Evolutionary conservation across 179 eudicot genomes (phyloP).

Genomic region (Camellia oleifera): DNA sequence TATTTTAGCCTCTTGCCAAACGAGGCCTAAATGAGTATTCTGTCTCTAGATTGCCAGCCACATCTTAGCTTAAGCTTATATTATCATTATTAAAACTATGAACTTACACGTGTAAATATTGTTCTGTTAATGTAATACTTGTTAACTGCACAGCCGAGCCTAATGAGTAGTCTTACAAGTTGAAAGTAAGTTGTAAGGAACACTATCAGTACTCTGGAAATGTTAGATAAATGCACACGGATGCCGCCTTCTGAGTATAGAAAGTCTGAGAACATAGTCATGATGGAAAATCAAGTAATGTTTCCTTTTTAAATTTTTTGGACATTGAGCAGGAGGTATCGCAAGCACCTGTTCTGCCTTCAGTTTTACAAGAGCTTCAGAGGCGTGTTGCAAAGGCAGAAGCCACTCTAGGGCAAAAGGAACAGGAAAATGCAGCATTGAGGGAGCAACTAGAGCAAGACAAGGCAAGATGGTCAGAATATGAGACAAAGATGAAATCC

Average conservation of each 20-base stretch:
- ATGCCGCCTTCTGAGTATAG: neutral
- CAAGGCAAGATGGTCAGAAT: slow-evolving; percentile 62
- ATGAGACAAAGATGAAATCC: slow-evolving; percentile 69
- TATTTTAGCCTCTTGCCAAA: too few relatives aligned
- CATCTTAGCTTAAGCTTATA: neutral
- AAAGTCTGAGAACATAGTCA: neutral
- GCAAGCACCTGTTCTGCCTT: slow-evolving; percentile 31
- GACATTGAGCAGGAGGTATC: slow-evolving; percentile 44
- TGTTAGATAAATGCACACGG: neutral
- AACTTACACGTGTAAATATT: neutral
- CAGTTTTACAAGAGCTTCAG: slow-evolving; percentile 41
- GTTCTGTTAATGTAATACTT: neutral
- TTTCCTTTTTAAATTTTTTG: neutral
- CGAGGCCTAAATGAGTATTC: too few relatives aligned
- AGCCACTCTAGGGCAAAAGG: slow-evolving; percentile 52
- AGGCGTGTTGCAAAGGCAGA: slow-evolving; percentile 49
- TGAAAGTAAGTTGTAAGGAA: neutral
- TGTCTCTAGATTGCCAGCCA: neutral
- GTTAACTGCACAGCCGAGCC: too few relatives aligned
- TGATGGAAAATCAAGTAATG: neutral
- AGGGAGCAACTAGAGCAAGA: slow-evolving; percentile 51
- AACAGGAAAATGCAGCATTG: slow-evolving; percentile 69
- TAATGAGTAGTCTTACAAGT: neutral
- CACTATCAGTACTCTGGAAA: neutral
- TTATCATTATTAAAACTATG: neutral